Percentiles rank a stretch among this genome's conserved stretches.
Conservation (phyloP, 345 rosid genomes). For the Populus pruinosa region DNA sequence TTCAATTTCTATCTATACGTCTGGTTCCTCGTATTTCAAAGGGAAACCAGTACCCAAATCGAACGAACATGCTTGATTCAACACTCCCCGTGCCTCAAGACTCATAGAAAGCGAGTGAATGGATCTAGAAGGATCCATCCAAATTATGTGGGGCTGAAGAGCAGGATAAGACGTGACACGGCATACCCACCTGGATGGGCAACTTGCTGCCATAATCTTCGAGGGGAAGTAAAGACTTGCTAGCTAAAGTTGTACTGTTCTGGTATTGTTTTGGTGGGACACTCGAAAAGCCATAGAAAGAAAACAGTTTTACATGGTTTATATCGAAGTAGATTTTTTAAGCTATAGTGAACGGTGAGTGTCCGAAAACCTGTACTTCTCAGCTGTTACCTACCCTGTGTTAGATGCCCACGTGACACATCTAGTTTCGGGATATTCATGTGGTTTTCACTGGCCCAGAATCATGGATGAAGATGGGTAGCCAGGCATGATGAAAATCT, state of each 20-base stretch:
- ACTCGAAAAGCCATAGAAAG: not conserved
- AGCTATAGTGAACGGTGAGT: not conserved
- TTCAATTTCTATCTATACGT: not conserved
- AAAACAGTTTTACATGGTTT: not conserved
- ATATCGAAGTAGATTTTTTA: too few species aligned
- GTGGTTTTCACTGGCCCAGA: not conserved
- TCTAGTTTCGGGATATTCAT: not conserved
- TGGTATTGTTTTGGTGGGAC: too few species aligned
- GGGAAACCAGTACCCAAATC: not conserved
- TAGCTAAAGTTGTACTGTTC: too few species aligned
- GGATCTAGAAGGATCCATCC: constrained; percentile 14
- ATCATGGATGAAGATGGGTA: not conserved
- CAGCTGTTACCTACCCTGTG: not conserved
- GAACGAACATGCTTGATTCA: constrained; percentile 5
- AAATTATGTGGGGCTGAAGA: too few species aligned
- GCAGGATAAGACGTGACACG: not conserved
- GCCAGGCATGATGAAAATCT: not conserved
- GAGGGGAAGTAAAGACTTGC: too few species aligned
- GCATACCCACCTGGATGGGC: not conserved
- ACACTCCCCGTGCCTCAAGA: not conserved
- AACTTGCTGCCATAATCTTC: too few species aligned
- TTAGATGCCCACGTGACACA: not conserved
- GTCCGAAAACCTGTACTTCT: not conserved
- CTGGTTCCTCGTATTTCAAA: not conserved
- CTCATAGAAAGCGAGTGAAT: not conserved